These are phyloP conservation scores for Microbotryum lychnidis-dioicae DNA, from an alignment of 1,284 basidiomycete genomes.

Conservation along the genomic window DNA sequence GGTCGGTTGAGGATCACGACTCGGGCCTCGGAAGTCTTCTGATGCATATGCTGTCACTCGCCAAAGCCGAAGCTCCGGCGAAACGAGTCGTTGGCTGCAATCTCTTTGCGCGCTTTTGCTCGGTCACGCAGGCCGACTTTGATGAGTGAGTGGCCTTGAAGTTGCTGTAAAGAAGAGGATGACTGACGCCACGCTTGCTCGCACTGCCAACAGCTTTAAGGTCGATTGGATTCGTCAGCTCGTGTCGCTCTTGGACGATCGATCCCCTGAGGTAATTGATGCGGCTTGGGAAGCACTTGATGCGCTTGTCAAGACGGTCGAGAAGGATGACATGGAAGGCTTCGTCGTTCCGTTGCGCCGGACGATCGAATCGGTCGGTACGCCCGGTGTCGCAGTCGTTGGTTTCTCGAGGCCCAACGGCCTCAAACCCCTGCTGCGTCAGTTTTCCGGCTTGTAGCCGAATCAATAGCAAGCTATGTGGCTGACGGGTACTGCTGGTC, in stretches of 20 bases:
- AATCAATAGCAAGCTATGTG: not conserved
- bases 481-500: not conserved
- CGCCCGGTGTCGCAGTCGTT: slow-evolving; percentile 67
- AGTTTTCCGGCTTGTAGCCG: slow-evolving; percentile 52
- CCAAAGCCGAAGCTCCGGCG: slow-evolving; percentile 60
- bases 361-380: slow-evolving; percentile 77
- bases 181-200: slow-evolving; percentile 33
- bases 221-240: slow-evolving; percentile 95
- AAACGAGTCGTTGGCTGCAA: slow-evolving; percentile 70
- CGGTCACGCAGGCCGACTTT: slow-evolving; percentile 65
- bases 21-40: slow-evolving; percentile 75
- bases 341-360: slow-evolving; percentile 79
- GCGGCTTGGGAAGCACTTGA: slow-evolving; percentile 80
- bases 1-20: slow-evolving; percentile 70
- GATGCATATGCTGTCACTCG: slow-evolving; percentile 78
- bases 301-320: slow-evolving; percentile 77
- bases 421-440: slow-evolving; percentile 64
- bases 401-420: slow-evolving; percentile 88
- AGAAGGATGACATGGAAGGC: slow-evolving; percentile 86
- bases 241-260: slow-evolving; percentile 75
- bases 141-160: slow-evolving; percentile 44
- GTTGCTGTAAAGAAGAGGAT: not conserved
- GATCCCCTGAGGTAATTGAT: slow-evolving; percentile 62
- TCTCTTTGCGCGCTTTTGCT: slow-evolving; percentile 71
- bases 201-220: slow-evolving; percentile 50